Evolutionary conservation across 2,329 filamentous ascomycete genomes (phyloP), one percentile per base, ranked within the genome.

Genomic region (Dothideomycetes sp.): DNA sequence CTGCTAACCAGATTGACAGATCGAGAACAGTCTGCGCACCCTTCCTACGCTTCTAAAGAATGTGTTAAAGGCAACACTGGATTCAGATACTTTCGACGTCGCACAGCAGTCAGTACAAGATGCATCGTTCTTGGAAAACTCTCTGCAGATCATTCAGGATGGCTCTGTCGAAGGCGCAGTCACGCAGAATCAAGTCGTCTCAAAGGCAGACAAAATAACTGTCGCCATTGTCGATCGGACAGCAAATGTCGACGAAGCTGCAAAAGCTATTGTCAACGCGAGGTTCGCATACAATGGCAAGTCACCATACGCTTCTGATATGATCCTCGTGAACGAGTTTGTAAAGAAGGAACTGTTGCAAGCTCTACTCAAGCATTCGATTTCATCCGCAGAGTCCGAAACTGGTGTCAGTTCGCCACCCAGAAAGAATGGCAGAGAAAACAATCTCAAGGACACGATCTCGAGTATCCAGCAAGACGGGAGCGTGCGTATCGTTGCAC

Each of bases 311-410:
- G 71, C 74, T 0, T 78, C 78, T 0, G 76, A 81, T 49, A 20
- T 79, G 0, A 70, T 81, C 0, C 57, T 80, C 0, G 76, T 82
- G n/a, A 78, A 81, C 45, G 77, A 81, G 47, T 81, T 70, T 44
- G 62, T 67, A 3, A 72, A 73, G 58, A 64, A 70, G 41, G 62
- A 65, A 0, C 78, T 80, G 47, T 53, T 75, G 0, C 63, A 70
- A 33, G 68, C 69, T 0, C 63, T 69, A 4, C 54, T 68, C 11
- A 58, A 61, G 25, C 62, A 68, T 20, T 53, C 55, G 0, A 56
- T 60, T 10, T 53, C 50, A 3, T 56, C 54, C 23, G 46, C 58
- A 4, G 48, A 41, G 15, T 33, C 42, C 3, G 30, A 42, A 13
- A 33, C 41, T 12, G 38, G 35, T n/a, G 45, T 44, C 12, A 41